Evolutionary conservation across 768 basidiomycete genomes (phyloP).

Genomic region (Amanita muscaria): DNA sequence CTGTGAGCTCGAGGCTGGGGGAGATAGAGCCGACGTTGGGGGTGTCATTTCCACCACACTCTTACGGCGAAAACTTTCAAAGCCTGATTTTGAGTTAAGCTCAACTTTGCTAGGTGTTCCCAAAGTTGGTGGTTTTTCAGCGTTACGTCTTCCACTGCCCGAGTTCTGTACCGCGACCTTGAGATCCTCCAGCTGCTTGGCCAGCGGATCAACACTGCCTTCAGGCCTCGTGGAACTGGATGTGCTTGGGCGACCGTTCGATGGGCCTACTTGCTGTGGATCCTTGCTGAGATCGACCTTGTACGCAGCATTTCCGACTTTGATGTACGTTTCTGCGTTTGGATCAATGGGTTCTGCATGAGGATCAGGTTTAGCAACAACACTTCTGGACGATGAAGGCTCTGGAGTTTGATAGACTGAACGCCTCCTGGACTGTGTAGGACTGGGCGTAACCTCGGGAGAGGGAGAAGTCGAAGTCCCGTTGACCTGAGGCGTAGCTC

Average conservation of each 20-base stretch:
- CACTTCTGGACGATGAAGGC: slow-evolving; percentile 20
- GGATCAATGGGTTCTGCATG: slow-evolving; percentile 56
- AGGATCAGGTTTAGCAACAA: slow-evolving; percentile 35
- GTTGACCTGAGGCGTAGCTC: slow-evolving; percentile 21
- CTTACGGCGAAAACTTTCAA: slow-evolving; percentile 13
- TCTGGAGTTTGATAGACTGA: slow-evolving; percentile 16
- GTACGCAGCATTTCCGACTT: slow-evolving; percentile 60
- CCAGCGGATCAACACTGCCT: slow-evolving; percentile 49
- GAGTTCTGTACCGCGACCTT: slow-evolving; percentile 36
- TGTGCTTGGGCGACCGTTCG: slow-evolving; percentile 17
- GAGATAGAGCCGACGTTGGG: slow-evolving; percentile 27
- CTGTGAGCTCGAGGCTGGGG: slow-evolving; percentile 23
- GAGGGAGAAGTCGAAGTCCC: slow-evolving; percentile 13
- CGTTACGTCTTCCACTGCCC: slow-evolving; percentile 23
- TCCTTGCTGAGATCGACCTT: slow-evolving; percentile 57
- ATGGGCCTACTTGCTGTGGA: slow-evolving; percentile 41
- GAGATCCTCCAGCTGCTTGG: slow-evolving; percentile 56
- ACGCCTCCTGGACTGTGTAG: slow-evolving; percentile 11
- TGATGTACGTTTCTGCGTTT: slow-evolving; percentile 57
- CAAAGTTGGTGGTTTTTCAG: too few species aligned
- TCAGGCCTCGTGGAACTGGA: slow-evolving; percentile 25
- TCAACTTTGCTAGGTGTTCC: too few species aligned
- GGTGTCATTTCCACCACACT: slow-evolving; percentile 16
- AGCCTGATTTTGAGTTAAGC: too few species aligned
- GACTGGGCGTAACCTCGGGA: slow-evolving; percentile 1